Conservation (phyloP, 192 early-diverging fungal species). For the Coemansia asiatica region DNA sequence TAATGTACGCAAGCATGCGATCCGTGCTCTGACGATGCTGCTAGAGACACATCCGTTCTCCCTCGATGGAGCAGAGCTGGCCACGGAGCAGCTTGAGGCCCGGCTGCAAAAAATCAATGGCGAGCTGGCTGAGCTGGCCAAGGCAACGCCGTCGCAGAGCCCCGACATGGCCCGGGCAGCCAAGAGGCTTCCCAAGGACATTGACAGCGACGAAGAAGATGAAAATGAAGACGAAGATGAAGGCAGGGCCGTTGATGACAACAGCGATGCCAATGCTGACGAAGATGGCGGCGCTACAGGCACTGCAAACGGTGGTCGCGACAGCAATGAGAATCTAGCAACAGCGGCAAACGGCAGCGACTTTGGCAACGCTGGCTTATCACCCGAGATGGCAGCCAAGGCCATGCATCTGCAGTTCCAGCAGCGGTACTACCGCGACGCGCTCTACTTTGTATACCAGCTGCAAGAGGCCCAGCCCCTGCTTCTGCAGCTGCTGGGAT, state of each 20-base stretch:
- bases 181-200: constrained; percentile 31
- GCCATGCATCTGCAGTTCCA: constrained; percentile 57
- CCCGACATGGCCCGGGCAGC: constrained; percentile 9
- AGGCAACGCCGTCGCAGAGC: constrained; percentile 16
- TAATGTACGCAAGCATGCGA: constrained; percentile 85
- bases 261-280: constrained; percentile 30
- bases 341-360: constrained; percentile 16
- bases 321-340: too few species aligned
- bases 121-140: constrained; percentile 65
- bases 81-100: constrained; percentile 67
- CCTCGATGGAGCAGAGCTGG: constrained; percentile 81
- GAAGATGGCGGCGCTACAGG: background rate
- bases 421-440: constrained; percentile 84
- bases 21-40: constrained; percentile 78
- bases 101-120: constrained; percentile 64
- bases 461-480: constrained; percentile 74
- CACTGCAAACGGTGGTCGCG: constrained; percentile 13
- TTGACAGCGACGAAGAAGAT: constrained; percentile 28
- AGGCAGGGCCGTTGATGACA: constrained; percentile 18
- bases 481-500: constrained; percentile 82
- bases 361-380: constrained; percentile 37
- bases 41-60: constrained; percentile 88
- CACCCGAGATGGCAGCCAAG: constrained; percentile 57
- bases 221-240: constrained; percentile 32
- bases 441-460: constrained; percentile 81